phyloP scores from a whole-genome alignment of 2,329 filamentous ascomycete genomes.

The Chrysoporthe cubensis region DNA sequence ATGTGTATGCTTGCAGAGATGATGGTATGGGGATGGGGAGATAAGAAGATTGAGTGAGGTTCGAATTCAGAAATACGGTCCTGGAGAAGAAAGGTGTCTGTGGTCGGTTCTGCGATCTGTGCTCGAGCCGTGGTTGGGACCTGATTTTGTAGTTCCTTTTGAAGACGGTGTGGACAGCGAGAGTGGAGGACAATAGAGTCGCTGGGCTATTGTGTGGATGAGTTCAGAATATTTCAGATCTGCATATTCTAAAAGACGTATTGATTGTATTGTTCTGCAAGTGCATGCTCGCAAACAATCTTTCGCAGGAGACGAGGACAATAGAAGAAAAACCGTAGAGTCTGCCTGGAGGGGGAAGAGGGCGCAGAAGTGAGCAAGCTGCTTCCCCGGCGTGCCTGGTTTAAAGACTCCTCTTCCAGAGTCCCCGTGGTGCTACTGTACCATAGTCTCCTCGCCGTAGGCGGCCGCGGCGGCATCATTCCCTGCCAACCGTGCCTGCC shows the following conservation, averaged over 20 bases:
- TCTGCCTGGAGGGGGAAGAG: neutral
- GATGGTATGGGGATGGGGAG: neutral
- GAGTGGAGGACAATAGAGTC: neutral
- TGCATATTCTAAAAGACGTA: neutral
- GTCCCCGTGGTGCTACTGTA: neutral
- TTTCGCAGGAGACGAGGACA: neutral
- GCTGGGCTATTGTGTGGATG: neutral
- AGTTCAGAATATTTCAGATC: slow-evolving; percentile 8
- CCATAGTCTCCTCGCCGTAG: neutral
- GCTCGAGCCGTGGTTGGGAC: slow-evolving; percentile 7
- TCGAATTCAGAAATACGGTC: neutral
- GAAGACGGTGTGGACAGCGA: slow-evolving; percentile 6
- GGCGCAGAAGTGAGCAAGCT: neutral
- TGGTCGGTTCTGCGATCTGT: neutral
- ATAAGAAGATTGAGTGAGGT: neutral
- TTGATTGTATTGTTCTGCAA: slow-evolving; percentile 11
- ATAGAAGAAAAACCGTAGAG: neutral
- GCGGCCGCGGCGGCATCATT: neutral
- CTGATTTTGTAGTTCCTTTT: slow-evolving; percentile 1
- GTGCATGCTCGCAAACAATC: slow-evolving; percentile 21
- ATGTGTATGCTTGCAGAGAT: neutral
- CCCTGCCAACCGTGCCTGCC: neutral
- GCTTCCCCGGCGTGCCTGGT: slow-evolving; percentile 2
- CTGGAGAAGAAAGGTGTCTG: neutral
- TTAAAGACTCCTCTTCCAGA: neutral